Evolutionary conservation across 129 eudicot genomes (phyloP), one percentile per base, ranked within the genome.

Genomic region (Gnaphalium uliginosum): DNA sequence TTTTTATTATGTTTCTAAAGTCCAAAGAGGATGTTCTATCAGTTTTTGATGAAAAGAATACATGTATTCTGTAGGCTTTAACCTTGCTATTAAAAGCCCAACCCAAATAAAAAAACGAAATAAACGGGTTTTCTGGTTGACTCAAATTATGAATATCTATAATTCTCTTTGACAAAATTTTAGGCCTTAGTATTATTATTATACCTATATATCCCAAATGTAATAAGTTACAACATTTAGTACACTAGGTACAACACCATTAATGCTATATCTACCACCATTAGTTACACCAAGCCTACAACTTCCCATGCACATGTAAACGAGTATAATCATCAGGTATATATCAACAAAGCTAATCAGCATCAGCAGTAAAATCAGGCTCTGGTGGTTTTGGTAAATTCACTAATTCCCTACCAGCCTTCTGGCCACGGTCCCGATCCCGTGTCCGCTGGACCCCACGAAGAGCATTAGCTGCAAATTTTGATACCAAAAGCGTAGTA

Each of bases 381-480:
- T 93, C 98, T 4, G 96, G 96, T 0, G 98, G 98, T 68, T 93
- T 93, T 10, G 84, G 95, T 6, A 88, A 79, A 62, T 93, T 93
- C 71, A 90, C 98, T 85, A 93, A 67, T 59, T 86, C 96, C 81
- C 90, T 50, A 8, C 88, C 89, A 11, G 72, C 84, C 80, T 79
- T 85, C 17, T 81, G 83, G 43, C 82, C 79, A 80, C 86, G 83
- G 68, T 85, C 84, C 37, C 23, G 74, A 17, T 41, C 58, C 81
- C 96, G 79, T 56, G 79, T 86, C 32, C 96, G 82, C 61, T 93
- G 92, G 54, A 90, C 96, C 53, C 96, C 98, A 8, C 98, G 84
- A 65, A 92, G 83, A 25, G 98, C 96, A 76, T 88, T 88, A 4
- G 92, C 86, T 3, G 96, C 96, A 58, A 93, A 93, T 57, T 57